phyloP scores from a whole-genome alignment of 2,329 filamentous ascomycete genomes.

The Elsinoe arachidis region DNA sequence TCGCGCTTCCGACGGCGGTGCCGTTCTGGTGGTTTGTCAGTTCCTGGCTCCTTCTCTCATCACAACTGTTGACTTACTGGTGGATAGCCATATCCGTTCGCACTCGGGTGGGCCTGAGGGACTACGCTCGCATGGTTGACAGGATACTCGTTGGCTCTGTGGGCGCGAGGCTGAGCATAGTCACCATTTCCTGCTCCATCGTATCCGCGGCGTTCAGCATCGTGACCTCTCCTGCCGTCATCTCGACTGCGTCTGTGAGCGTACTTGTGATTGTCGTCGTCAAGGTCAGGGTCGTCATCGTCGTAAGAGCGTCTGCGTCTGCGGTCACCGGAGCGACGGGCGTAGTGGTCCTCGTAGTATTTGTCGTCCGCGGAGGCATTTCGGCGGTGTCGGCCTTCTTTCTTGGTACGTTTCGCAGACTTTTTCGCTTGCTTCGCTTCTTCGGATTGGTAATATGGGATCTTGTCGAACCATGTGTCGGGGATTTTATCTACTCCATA shows the following conservation, averaged over 20 bases:
- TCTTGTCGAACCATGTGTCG: slow-evolving; percentile 30
- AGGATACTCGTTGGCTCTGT: not conserved
- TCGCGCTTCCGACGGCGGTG: not conserved
- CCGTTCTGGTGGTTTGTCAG: not conserved
- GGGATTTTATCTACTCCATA: slow-evolving; percentile 29
- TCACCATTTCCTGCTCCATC: slow-evolving; percentile 8
- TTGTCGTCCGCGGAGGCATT: slow-evolving; percentile 37
- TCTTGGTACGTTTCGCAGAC: slow-evolving; percentile 9
- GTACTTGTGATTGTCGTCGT: slow-evolving; percentile 22
- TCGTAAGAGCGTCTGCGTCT: slow-evolving; percentile 52
- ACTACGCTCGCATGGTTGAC: not conserved
- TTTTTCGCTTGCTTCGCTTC: slow-evolving; percentile 17
- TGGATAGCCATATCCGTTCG: not conserved
- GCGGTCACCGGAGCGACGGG: slow-evolving; percentile 39
- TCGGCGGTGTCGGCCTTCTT: slow-evolving; percentile 26
- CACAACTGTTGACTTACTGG: not conserved
- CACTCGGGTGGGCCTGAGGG: not conserved
- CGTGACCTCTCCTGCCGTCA: not conserved
- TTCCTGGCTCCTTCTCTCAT: not conserved
- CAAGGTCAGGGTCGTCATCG: slow-evolving; percentile 71
- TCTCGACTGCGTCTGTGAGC: slow-evolving; percentile 12
- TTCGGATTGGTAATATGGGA: slow-evolving; percentile 29
- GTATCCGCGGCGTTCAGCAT: not conserved
- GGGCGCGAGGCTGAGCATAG: slow-evolving; percentile 5
- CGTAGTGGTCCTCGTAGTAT: slow-evolving; percentile 33